Conservation (phyloP, 768 basidiomycete genomes). For the Agaricus sinodeliciosus region DNA sequence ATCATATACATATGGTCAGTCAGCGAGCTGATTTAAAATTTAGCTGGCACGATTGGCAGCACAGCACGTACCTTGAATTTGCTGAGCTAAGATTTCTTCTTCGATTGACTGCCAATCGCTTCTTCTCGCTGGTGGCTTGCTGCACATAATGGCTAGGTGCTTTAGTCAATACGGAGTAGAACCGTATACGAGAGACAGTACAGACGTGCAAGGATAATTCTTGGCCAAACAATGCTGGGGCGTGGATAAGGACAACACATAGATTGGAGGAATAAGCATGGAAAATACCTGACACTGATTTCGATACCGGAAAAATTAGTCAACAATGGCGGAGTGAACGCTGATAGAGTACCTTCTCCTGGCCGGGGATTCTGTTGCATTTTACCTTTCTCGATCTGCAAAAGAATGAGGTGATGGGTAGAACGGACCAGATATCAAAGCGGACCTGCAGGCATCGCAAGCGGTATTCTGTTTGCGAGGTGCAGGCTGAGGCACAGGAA, state of each 20-base stretch:
- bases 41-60: slow-evolving; percentile 12
- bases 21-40: not conserved
- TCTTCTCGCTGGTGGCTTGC: slow-evolving; percentile 81
- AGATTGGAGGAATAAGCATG: slow-evolving; percentile 7
- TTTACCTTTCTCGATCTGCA: slow-evolving; percentile 81
- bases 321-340: slow-evolving; percentile 13
- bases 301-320: not conserved
- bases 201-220: slow-evolving; percentile 90
- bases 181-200: slow-evolving; percentile 10
- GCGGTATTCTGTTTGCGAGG: slow-evolving; percentile 90
- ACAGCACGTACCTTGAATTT: slow-evolving; percentile 35
- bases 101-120: slow-evolving; percentile 52
- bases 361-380: slow-evolving; percentile 75
- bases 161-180: not conserved
- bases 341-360: slow-evolving; percentile 56
- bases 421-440: not conserved
- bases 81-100: slow-evolving; percentile 54
- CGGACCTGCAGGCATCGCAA: slow-evolving; percentile 85
- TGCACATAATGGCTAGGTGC: slow-evolving; percentile 64
- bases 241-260: slow-evolving; percentile 14
- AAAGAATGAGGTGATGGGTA: slow-evolving; percentile 10
- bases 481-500: slow-evolving; percentile 81
- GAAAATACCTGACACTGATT: slow-evolving; percentile 58
- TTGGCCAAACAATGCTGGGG: slow-evolving; percentile 77
- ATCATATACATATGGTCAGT: slow-evolving; percentile 9